These are phyloP conservation scores for Colletotrichum kahawae DNA, from an alignment of 2,329 filamentous ascomycete species.

Conservation along the genomic window DNA sequence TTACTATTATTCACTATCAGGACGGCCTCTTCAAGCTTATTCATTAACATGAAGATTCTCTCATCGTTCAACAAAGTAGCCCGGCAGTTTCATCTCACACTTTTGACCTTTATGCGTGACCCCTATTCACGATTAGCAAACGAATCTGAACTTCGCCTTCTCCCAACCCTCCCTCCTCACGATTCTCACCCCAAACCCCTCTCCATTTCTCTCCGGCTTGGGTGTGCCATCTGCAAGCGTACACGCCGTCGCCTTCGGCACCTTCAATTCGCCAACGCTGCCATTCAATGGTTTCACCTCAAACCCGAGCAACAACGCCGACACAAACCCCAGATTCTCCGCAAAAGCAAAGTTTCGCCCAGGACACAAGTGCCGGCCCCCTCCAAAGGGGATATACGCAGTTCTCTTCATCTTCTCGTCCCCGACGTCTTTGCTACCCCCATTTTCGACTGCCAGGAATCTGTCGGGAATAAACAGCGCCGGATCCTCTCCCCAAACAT, in stretches of 20 bases:
- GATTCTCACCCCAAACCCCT: background rate
- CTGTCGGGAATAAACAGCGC: background rate
- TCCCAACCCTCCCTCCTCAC: background rate
- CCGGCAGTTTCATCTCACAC: background rate
- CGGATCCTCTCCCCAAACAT: background rate
- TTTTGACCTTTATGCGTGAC: background rate
- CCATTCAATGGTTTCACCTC: background rate
- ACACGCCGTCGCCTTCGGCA: background rate
- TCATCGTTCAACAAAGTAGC: background rate
- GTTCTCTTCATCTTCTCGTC: background rate
- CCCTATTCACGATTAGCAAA: background rate
- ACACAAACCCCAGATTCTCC: background rate
- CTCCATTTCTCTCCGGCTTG: background rate
- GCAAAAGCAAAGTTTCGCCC: background rate
- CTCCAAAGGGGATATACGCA: background rate
- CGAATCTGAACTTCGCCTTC: background rate
- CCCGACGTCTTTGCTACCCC: background rate
- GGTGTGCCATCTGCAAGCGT: background rate
- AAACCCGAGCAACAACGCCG: background rate
- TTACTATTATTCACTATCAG: background rate
- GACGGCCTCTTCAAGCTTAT: background rate
- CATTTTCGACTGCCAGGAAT: background rate
- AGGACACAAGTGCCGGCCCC: background rate
- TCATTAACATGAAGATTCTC: fast-evolving
- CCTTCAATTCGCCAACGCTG: background rate